Percentiles rank a stretch among this genome's conserved stretches.
phyloP scores from a whole-genome alignment of 306 rosid genomes.

The Sicyos edulis region DNA sequence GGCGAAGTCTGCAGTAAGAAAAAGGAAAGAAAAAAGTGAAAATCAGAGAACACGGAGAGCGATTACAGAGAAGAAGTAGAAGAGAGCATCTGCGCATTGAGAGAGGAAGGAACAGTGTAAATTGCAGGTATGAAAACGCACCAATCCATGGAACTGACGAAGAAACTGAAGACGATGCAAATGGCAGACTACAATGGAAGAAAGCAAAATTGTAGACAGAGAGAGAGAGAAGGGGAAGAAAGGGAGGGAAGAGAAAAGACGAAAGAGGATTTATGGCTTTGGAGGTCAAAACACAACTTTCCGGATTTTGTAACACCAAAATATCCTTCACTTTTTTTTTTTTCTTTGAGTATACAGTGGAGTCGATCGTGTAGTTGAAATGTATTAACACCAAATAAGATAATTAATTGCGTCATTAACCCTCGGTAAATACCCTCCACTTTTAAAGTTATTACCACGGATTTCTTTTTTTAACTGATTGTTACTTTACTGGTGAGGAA shows the following conservation, averaged over 20 bases:
- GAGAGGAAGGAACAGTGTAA: neutral
- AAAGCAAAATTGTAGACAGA: neutral
- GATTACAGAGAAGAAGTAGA: neutral
- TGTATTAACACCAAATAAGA: no score
- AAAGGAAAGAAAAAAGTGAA: neutral
- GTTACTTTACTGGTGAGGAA: no score
- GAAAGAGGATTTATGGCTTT: no score
- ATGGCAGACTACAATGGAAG: neutral
- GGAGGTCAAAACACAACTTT: no score
- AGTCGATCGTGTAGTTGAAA: no score
- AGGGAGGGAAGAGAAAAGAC: conserved; percentile 17
- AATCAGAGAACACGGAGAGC: neutral
- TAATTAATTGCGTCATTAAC: no score
- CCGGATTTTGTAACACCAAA: no score
- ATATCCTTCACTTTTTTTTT: no score
- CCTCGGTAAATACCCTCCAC: no score
- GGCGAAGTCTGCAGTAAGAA: conserved; percentile 2
- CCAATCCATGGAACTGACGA: neutral
- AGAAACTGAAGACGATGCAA: neutral
- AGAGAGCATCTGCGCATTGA: neutral
- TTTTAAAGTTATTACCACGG: no score
- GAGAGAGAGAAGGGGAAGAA: neutral
- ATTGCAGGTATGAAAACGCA: neutral
- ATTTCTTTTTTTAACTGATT: no score
- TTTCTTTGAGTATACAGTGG: no score